A percentile compares a stretch with the other conserved stretches of the same genome.
Conservation (phyloP, 768 basidiomycete genomes). For the Pisolithus albus region DNA sequence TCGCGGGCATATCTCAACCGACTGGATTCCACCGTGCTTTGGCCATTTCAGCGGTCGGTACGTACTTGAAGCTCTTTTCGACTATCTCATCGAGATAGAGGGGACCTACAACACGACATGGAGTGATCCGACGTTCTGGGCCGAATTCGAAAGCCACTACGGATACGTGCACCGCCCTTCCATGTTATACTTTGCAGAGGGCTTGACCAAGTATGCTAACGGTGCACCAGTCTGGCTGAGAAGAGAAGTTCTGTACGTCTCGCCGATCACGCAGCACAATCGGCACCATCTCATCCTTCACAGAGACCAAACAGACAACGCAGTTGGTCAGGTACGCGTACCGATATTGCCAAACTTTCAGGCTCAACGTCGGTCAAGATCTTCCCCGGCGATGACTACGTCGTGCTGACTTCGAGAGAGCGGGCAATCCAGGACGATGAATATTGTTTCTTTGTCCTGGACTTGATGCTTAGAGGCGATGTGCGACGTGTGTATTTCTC, state of each 20-base stretch:
- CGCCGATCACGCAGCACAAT: neutral
- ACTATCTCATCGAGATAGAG: constrained; percentile 88
- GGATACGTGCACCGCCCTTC: constrained; percentile 95
- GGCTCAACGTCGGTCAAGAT: constrained; percentile 47
- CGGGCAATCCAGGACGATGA: too few relatives aligned
- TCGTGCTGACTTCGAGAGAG: too few relatives aligned
- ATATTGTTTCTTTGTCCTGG: too few relatives aligned
- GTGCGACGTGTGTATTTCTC: too few relatives aligned
- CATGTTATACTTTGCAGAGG: constrained; percentile 84
- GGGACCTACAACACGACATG: constrained; percentile 83
- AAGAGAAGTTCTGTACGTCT: constrained; percentile 77
- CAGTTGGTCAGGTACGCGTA: constrained; percentile 78
- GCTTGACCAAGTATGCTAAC: constrained; percentile 81
- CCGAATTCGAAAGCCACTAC: constrained; percentile 81
- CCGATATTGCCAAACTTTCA: neutral
- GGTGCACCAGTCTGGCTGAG: constrained; percentile 98
- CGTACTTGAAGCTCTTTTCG: constrained; percentile 94
- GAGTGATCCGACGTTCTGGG: constrained; percentile 85
- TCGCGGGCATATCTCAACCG: constrained; percentile 13
- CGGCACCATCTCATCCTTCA: constrained; percentile 2
- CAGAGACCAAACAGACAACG: constrained; percentile 98
- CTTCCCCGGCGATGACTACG: constrained; percentile 27
- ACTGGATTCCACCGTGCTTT: constrained; percentile 71
- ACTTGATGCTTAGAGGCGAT: too few relatives aligned
- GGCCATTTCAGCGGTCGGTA: constrained; percentile 58